Base-by-base conservation (phyloP, 1,284 basidiomycete genomes). In the Neolentinus lepideus region DNA sequence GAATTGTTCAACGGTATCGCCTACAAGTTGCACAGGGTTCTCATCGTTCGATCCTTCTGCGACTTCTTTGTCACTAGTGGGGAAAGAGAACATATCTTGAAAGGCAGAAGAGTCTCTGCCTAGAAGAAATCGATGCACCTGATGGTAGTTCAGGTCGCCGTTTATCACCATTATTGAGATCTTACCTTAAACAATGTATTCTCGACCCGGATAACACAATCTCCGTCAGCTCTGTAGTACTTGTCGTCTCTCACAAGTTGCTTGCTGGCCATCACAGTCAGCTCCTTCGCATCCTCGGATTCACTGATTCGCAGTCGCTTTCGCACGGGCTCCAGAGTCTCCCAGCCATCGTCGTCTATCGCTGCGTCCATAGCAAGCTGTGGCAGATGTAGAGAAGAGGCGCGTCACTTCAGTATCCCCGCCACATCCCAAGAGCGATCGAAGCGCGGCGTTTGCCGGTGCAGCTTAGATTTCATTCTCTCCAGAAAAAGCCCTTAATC, bases 121-220 rank as follows among this genome's bases (percentile, higher is more conserved):
- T 29, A 81, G 63, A 54, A 75, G 69, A n/a, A 75, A 79, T 48
- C 75, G 69, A 58, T 80, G 79, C 26, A 81, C 76, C 79, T 80
- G 53, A 16, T 21, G 10, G 8, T n/a, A 25, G 48, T 1, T 21
- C 33, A 31, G 31, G 26, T 16, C 16, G 57, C 26, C 22, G 35
- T 38, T 25, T 33, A 33, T 48, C n/a, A 53, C 38, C 16, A 54
- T 54, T 25, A 59, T 60, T 61, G 58, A 4, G 19, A 6, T 8
- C 16, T n/a, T 60, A 78, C 78, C 71, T 73, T 77, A 69, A 79
- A 79, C 48, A 79, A 61, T 0, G 71, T 75, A 54, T 71, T 66
- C 62, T 76, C 76, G 51, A 79, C 77, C 58, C 70, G 68, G 35
- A 80, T 62, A 21, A 78, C 73, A 52, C 73, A 75, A 58, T 78